Percentiles rank a stretch among this genome's conserved stretches.
phyloP scores from a whole-genome alignment of 2,329 filamentous ascomycete genomes.

The Chaetomium strumarium region DNA sequence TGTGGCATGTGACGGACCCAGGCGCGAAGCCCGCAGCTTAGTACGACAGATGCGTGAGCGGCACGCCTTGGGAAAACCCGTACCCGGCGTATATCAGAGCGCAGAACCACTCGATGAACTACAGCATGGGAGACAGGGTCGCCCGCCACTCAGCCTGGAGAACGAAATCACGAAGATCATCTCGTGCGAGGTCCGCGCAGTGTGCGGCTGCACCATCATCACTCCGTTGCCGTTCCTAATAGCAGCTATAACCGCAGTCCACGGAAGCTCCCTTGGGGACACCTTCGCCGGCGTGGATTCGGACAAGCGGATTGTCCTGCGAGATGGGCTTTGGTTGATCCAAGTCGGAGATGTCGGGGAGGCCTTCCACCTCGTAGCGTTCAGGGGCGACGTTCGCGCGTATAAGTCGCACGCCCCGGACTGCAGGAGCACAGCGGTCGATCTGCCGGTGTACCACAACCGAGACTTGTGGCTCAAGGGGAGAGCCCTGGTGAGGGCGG shows the following conservation, averaged over 20 bases:
- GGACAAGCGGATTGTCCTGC: slow-evolving; percentile 21
- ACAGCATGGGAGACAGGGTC: slow-evolving; percentile 7
- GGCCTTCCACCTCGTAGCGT: slow-evolving; percentile 24
- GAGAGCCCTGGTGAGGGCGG: slow-evolving; percentile 25
- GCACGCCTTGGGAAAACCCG: slow-evolving; percentile 21
- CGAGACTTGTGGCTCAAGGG: slow-evolving; percentile 11
- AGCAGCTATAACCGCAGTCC: slow-evolving; percentile 20
- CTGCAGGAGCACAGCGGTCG: slow-evolving; percentile 17
- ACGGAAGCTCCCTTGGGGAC: slow-evolving; percentile 22
- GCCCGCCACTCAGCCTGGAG: slow-evolving; percentile 21
- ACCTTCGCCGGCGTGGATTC: slow-evolving; percentile 7
- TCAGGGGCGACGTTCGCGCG: slow-evolving; percentile 20
- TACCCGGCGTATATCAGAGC: slow-evolving; percentile 5
- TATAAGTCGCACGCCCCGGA: slow-evolving; percentile 15
- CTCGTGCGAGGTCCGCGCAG: slow-evolving; percentile 22
- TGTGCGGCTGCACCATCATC: slow-evolving; percentile 25
- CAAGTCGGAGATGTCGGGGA: slow-evolving; percentile 26
- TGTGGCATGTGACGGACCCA: slow-evolving; percentile 1
- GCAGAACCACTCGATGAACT: slow-evolving; percentile 26
- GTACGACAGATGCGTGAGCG: slow-evolving; percentile 13
- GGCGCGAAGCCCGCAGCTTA: slow-evolving; percentile 7
- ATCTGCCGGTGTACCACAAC: slow-evolving; percentile 4
- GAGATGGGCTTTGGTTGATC: slow-evolving; percentile 25
- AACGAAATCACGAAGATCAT: slow-evolving; percentile 23
- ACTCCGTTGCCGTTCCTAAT: slow-evolving; percentile 24